Percentiles rank a stretch among this genome's conserved stretches.
Conservation (phyloP, 257 asterid genomes). For the Jaltomata sinuosa region DNA sequence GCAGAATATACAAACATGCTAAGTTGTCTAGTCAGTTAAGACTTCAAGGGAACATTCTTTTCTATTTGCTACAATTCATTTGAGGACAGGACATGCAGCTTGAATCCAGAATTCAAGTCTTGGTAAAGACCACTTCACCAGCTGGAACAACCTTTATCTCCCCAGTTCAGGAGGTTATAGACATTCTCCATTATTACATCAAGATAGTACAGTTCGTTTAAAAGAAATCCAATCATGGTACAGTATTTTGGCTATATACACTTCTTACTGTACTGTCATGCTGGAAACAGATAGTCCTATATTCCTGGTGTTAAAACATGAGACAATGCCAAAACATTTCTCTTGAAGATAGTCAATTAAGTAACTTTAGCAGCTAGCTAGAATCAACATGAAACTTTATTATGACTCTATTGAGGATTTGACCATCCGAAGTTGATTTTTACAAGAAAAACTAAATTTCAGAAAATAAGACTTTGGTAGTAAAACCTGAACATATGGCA, state of each 20-base stretch:
- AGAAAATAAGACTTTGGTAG: background rate
- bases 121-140: background rate
- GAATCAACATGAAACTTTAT: background rate
- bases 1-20: background rate
- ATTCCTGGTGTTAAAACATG: background rate
- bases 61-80: background rate
- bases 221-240: background rate
- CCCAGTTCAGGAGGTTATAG: background rate
- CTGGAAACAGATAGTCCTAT: background rate
- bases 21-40: background rate
- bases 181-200: background rate
- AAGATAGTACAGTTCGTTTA: background rate
- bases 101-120: background rate
- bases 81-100: background rate
- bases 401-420: background rate
- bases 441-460: background rate
- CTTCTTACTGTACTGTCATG: background rate
- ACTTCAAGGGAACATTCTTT: background rate
- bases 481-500: background rate
- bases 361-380: background rate
- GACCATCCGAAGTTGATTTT: too few species aligned
- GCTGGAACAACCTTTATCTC: background rate
- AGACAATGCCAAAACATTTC: background rate
- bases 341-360: background rate
- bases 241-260: background rate